Percentiles rank a stretch among this genome's conserved stretches.
These are phyloP conservation scores for Buxus sempervirens DNA, from an alignment of 164 flowering plant species.

Conservation along the genomic window DNA sequence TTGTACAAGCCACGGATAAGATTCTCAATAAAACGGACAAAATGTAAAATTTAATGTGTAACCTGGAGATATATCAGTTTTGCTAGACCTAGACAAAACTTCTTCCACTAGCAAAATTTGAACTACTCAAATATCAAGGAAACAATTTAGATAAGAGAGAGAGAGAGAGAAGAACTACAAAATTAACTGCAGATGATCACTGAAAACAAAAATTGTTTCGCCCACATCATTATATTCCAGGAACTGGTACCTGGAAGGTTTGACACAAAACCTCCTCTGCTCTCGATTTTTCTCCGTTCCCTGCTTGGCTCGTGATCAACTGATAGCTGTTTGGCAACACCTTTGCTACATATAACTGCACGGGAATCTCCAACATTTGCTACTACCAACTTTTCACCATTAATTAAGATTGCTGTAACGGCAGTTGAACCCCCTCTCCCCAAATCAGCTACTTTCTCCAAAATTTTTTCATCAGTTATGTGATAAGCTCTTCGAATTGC, in stretches of 20 bases:
- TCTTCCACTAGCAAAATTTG: background rate
- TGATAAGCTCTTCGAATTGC: slow-evolving; percentile 72
- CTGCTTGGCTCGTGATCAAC: slow-evolving; percentile 85
- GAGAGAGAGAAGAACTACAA: background rate
- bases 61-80: too few species aligned
- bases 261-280: slow-evolving; percentile 86
- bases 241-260: slow-evolving; percentile 61
- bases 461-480: slow-evolving; percentile 55
- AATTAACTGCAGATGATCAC: too few species aligned
- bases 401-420: slow-evolving; percentile 85
- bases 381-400: slow-evolving; percentile 70
- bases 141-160: background rate
- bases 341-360: slow-evolving; percentile 74
- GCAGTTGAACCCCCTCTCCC: slow-evolving; percentile 97
- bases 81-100: background rate
- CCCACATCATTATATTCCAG: background rate
- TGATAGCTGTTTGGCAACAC: slow-evolving; percentile 74
- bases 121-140: background rate
- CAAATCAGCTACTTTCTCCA: slow-evolving; percentile 66
- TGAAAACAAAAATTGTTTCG: background rate
- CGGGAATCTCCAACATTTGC: slow-evolving; percentile 95
- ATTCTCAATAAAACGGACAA: too few species aligned
- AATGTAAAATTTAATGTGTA: too few species aligned
- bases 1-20: too few species aligned
- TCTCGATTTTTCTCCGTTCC: slow-evolving; percentile 60